Evolutionary conservation across 129 eudicot species (phyloP).

Genomic region (Heracleum sosnowskyi): DNA sequence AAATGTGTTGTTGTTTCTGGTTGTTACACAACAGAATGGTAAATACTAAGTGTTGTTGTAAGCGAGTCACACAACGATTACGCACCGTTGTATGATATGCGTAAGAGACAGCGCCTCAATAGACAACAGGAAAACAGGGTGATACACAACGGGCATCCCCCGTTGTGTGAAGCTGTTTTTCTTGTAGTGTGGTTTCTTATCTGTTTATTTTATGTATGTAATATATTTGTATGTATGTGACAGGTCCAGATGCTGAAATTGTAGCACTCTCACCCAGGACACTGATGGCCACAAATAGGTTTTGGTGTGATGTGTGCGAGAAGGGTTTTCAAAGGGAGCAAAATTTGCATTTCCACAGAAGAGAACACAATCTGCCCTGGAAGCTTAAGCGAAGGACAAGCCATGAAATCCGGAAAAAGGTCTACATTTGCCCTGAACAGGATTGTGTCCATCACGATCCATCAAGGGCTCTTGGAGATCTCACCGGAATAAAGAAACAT

Average conservation of each 20-base stretch:
- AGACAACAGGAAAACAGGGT: too few relatives aligned
- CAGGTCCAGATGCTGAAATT: conserved; percentile 90
- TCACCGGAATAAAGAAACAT: conserved; percentile 82
- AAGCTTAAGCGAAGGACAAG: conserved; percentile 57
- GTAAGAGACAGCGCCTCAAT: too few relatives aligned
- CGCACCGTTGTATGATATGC: too few relatives aligned
- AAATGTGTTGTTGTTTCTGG: too few relatives aligned
- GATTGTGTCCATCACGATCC: conserved; percentile 76
- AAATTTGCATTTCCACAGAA: conserved; percentile 70
- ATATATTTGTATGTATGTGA: background rate
- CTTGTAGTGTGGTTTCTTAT: too few relatives aligned
- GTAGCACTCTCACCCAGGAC: conserved; percentile 72
- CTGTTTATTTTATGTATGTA: too few relatives aligned
- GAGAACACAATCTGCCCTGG: conserved; percentile 87
- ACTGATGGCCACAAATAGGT: conserved; percentile 72
- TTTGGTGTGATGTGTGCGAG: conserved; percentile 71
- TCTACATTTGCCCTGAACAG: conserved; percentile 62
- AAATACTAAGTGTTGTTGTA: too few relatives aligned
- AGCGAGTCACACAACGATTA: too few relatives aligned
- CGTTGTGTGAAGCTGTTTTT: too few relatives aligned
- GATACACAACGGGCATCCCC: too few relatives aligned
- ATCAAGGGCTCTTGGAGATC: conserved; percentile 78
- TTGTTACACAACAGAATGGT: too few relatives aligned
- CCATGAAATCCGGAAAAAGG: conserved; percentile 53
- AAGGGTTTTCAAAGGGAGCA: conserved; percentile 88